Evolutionary conservation across 352 stramenopile genomes (phyloP).

Genomic region (Pythium biforme): DNA sequence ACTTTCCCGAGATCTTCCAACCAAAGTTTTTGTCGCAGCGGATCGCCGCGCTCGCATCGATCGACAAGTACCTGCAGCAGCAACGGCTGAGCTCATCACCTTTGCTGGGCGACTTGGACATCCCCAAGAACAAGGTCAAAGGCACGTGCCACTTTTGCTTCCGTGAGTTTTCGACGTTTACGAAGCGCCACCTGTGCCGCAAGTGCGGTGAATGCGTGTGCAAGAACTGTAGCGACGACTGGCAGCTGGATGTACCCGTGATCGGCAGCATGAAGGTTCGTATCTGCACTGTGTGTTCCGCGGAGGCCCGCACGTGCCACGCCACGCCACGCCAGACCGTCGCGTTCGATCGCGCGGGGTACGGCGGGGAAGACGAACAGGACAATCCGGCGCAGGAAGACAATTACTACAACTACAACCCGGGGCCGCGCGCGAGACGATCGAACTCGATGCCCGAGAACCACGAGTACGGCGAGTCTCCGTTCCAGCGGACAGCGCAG

Average conservation of each 20-base stretch:
- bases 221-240: constrained; percentile 76
- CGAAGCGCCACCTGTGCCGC: constrained; percentile 60
- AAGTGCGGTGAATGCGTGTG: constrained; percentile 81
- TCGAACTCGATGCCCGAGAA: constrained; percentile 22
- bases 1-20: constrained; percentile 71
- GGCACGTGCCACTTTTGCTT: constrained; percentile 75
- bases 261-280: constrained; percentile 75
- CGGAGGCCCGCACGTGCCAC: constrained; percentile 62
- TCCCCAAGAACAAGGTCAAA: constrained; percentile 35
- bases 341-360: background rate
- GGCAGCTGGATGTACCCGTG: constrained; percentile 75
- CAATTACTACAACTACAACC: background rate
- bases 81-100: constrained; percentile 76
- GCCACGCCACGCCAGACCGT: constrained; percentile 19
- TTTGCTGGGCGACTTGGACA: constrained; percentile 76
- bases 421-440: constrained; percentile 1
- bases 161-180: constrained; percentile 56
- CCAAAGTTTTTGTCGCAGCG: constrained; percentile 64
- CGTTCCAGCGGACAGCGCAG: background rate
- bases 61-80: constrained; percentile 79
- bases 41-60: constrained; percentile 60
- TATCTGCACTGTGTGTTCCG: constrained; percentile 84
- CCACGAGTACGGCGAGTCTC: constrained; percentile 20
- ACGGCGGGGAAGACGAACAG: background rate
- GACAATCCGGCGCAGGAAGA: background rate